Evolutionary conservation across 2,329 filamentous ascomycete genomes (phyloP), one percentile per base, ranked within the genome.

Genomic region (Fusarium pilosicola): DNA sequence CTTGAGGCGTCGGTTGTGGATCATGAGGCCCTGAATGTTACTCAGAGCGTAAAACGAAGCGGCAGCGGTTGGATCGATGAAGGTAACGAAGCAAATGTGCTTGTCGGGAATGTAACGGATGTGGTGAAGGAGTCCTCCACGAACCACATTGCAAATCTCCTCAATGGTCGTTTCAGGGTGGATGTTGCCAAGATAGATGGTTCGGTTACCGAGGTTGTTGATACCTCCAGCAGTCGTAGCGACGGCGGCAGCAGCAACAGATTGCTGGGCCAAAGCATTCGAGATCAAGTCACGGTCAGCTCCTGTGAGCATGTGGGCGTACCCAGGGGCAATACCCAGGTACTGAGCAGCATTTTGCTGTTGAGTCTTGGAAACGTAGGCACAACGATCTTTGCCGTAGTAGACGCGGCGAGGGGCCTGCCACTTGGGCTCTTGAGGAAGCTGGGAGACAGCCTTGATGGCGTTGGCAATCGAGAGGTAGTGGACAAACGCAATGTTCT

Each of bases 101-200:
- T 99, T 99, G 86, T 99, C 96, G 12, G 96, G 96, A 78, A 99
- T 99, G 85, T 98, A 99, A 77, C 96, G 94, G 83, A 99, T 97
- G 83, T 99, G 96, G 83, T 99, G 96, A 78, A 99, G 88, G 74
- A 99, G 89, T 78, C 96, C 96, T 67, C 96, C 96, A 74, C 96
- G 91, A 59, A 99, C 96, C 65, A 99, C 96, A 80, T 99, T 99
- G 89, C 96, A 99, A 81, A 99, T 99, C 85, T 99, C 96, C 85
- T 99, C 96, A 77, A 98, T 97, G 5, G 96, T 98, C 4, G 96
- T 99, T 85, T 99, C 96, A 0, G 96, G 96, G 83, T 99, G 96
- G 75, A 99, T 99, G 84, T 99, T 99, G 77, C 96, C 96, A 12
- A 99, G 89, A 81, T 99, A 99, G 74, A 99, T 97, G 48, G 96